phyloP scores from a whole-genome alignment of 1,284 basidiomycete genomes.

The Boletellus deceptivus region DNA sequence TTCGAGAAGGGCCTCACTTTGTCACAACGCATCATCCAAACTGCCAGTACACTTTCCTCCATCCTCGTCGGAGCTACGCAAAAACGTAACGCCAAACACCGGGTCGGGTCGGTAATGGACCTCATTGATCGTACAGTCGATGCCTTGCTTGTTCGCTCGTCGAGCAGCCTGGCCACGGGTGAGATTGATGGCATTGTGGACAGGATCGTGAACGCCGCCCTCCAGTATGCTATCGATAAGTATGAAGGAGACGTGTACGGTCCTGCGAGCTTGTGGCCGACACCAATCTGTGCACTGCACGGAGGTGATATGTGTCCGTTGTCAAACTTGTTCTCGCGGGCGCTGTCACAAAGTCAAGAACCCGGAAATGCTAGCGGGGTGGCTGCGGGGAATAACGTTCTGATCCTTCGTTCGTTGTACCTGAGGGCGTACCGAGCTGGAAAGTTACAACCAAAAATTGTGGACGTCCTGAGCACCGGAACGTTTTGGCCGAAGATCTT shows the following conservation, averaged over 20 bases:
- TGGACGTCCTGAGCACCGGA: slow-evolving; percentile 59
- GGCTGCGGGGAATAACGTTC: slow-evolving; percentile 18
- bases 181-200: slow-evolving; percentile 66
- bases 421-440: slow-evolving; percentile 64
- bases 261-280: slow-evolving; percentile 45
- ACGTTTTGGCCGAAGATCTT: slow-evolving; percentile 71
- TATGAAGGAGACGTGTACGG: slow-evolving; percentile 40
- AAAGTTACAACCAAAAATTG: slow-evolving; percentile 50
- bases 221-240: slow-evolving; percentile 72
- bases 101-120: slow-evolving; percentile 67
- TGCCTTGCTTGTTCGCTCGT: slow-evolving; percentile 50
- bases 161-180: slow-evolving; percentile 49
- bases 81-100: slow-evolving; percentile 51
- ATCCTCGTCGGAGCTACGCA: slow-evolving; percentile 47
- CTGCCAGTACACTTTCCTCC: slow-evolving; percentile 51
- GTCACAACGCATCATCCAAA: slow-evolving; percentile 57
- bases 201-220: slow-evolving; percentile 65
- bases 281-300: slow-evolving; percentile 59
- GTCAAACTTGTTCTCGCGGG: slow-evolving; percentile 49
- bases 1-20: slow-evolving; percentile 59
- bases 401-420: slow-evolving; percentile 39
- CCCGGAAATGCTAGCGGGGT: slow-evolving; percentile 34
- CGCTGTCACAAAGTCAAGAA: slow-evolving; percentile 26
- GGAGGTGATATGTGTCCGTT: slow-evolving; percentile 52
- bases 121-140: slow-evolving; percentile 67